A percentile compares a stretch with the other conserved stretches of the same genome.
Evolutionary conservation across 306 rosid species (phyloP).

Genomic region (Amphicarpaea edgeworthii): DNA sequence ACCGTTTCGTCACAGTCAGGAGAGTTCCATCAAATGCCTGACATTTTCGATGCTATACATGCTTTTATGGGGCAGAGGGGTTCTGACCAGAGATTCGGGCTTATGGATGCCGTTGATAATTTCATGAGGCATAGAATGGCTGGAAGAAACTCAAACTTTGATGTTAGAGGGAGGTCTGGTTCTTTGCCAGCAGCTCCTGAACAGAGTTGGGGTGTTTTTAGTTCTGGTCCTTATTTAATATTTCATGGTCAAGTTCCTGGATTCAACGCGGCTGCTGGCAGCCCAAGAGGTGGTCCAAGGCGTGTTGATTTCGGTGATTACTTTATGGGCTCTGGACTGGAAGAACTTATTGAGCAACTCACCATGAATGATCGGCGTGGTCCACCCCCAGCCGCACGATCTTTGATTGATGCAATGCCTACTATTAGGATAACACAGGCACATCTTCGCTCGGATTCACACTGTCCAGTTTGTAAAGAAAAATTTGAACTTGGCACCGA

Average conservation of each 20-base stretch:
- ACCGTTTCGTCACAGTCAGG: constrained; percentile 35
- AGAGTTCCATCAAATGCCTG: constrained; percentile 59
- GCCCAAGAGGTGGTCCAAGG: constrained; percentile 59
- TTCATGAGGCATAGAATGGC: constrained; percentile 68
- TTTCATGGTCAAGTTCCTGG: constrained; percentile 70
- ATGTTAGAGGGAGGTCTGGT: constrained; percentile 64
- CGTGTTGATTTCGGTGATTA: constrained; percentile 56
- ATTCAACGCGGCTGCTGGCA: constrained; percentile 45
- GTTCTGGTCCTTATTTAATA: constrained; percentile 59
- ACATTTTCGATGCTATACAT: constrained; percentile 57
- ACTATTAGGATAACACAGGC: constrained; percentile 62
- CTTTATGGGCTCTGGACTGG: constrained; percentile 66
- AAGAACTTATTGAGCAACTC: constrained; percentile 70
- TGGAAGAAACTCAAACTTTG: constrained; percentile 60
- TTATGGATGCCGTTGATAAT: constrained; percentile 54
- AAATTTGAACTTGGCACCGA: constrained; percentile 71
- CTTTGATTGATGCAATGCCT: constrained; percentile 82
- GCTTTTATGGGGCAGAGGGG: constrained; percentile 58
- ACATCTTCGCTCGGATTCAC: constrained; percentile 70
- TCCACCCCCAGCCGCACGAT: constrained; percentile 74
- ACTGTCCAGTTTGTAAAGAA: constrained; percentile 84
- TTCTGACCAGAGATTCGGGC: constrained; percentile 58
- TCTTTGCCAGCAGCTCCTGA: constrained; percentile 50
- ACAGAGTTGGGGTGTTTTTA: constrained; percentile 55
- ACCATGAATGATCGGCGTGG: constrained; percentile 66